Evolutionary conservation across 257 asterid species (phyloP).

Genomic region (Petunia axillaris): DNA sequence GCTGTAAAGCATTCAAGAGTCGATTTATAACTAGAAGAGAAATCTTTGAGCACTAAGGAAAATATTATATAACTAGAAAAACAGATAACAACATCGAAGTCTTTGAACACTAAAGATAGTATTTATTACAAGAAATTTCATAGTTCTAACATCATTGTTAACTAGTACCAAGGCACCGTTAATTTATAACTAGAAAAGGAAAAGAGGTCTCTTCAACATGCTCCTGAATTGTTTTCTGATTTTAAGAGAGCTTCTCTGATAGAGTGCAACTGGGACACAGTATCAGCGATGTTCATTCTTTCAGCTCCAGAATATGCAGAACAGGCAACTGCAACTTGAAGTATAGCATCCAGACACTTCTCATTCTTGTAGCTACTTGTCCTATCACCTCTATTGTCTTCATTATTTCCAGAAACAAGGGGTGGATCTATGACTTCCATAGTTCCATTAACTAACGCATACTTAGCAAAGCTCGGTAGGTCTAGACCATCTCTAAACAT

Average conservation of each 20-base stretch:
- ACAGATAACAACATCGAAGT: too few relatives aligned
- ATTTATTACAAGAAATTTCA: not conserved
- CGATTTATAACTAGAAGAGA: not conserved
- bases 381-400: not conserved
- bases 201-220: not conserved
- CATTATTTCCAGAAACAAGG: not conserved
- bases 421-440: constrained; percentile 35
- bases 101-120: not conserved
- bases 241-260: constrained; percentile 14
- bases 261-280: constrained; percentile 22
- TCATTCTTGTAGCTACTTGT: constrained; percentile 1
- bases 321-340: constrained; percentile 43
- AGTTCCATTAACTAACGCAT: constrained; percentile 31
- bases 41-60: not conserved
- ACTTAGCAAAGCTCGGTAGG: constrained; percentile 29
- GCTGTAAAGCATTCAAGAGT: too few relatives aligned
- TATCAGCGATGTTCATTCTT: constrained; percentile 41
- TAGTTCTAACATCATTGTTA: constrained; percentile 4
- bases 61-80: not conserved
- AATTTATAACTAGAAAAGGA: not conserved
- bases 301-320: constrained; percentile 34
- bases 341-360: constrained; percentile 35
- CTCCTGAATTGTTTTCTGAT: not conserved
- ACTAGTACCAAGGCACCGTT: not conserved
- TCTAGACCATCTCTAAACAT: constrained; percentile 30